phyloP scores from a whole-genome alignment of 305 asterid species.

The Fraxinus nigra region DNA sequence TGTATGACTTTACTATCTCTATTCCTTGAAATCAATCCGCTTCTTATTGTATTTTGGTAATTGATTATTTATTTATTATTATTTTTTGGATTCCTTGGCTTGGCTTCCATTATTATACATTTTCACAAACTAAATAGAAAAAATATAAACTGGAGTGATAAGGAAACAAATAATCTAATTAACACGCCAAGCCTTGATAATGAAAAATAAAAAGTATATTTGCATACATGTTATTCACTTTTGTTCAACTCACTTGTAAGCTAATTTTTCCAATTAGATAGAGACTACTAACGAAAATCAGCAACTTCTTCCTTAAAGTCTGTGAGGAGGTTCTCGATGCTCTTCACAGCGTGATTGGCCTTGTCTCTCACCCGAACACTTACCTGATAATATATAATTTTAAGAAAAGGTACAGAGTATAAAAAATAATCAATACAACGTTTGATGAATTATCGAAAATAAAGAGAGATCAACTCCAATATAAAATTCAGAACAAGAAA shows the following conservation, averaged over 20 bases:
- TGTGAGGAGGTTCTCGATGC: slow-evolving; percentile 40
- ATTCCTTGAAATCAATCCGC: not conserved
- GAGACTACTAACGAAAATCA: slow-evolving; percentile 34
- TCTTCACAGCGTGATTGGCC: slow-evolving; percentile 28
- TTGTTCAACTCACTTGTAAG: not conserved
- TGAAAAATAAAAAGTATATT: not conserved
- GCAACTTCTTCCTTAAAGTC: slow-evolving; percentile 44
- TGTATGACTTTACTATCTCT: not conserved
- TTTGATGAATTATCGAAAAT: not conserved
- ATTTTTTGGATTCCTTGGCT: not conserved
- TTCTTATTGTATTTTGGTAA: not conserved
- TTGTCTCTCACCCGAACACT: slow-evolving; percentile 53
- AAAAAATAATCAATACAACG: not conserved
- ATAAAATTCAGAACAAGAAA: not conserved
- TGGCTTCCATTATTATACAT: not conserved
- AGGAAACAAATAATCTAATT: not conserved
- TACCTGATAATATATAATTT: slow-evolving; percentile 30
- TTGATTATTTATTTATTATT: not conserved
- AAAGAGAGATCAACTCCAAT: not conserved
- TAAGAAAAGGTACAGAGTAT: not conserved
- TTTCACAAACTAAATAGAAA: not conserved
- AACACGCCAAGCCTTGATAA: not conserved
- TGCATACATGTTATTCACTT: not conserved
- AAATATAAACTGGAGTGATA: not conserved
- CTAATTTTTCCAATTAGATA: not conserved